These are phyloP conservation scores for Yamadazyma sp. DNA, from an alignment of 805 yeast species.

Conservation along the genomic window DNA sequence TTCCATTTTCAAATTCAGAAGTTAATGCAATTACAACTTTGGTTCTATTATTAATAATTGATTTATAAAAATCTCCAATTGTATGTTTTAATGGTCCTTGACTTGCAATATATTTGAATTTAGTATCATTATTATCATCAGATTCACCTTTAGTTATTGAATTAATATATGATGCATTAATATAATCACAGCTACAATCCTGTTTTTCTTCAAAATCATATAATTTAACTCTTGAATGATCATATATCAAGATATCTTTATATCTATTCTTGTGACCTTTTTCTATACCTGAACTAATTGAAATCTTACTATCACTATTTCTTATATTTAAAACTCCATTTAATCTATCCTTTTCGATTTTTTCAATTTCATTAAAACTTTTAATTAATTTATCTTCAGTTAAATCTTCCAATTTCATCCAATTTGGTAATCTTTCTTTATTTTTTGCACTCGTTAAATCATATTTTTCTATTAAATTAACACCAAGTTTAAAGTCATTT, in stretches of 20 bases:
- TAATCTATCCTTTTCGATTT: conserved; percentile 65
- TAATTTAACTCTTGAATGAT: conserved; percentile 75
- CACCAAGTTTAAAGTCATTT: conserved; percentile 34
- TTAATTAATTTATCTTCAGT: conserved; percentile 2
- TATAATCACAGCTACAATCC: conserved; percentile 50
- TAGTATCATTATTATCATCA: conserved; percentile 9
- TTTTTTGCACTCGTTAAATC: not conserved
- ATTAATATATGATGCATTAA: conserved; percentile 77
- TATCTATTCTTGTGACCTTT: conserved; percentile 80
- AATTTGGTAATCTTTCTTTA: conserved; percentile 23
- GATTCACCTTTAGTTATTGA: conserved; percentile 14
- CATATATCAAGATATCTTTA: conserved; percentile 84
- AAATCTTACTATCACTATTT: conserved; percentile 27
- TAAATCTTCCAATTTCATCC: conserved; percentile 19
- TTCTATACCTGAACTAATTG: conserved; percentile 74
- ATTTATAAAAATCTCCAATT: conserved; percentile 80
- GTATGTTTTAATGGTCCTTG: conserved; percentile 85
- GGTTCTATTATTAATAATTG: conserved; percentile 59
- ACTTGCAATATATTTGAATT: conserved; percentile 58
- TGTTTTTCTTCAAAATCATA: conserved; percentile 8
- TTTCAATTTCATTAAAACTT: conserved; percentile 64
- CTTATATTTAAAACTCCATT: conserved; percentile 30
- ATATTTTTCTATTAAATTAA: conserved; percentile 13
- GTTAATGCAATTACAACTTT: conserved; percentile 75
- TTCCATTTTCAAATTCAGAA: conserved; percentile 69